These are phyloP conservation scores for Zasmidium angulare DNA, from an alignment of 2,329 filamentous ascomycete genomes.

Conservation along the genomic window DNA sequence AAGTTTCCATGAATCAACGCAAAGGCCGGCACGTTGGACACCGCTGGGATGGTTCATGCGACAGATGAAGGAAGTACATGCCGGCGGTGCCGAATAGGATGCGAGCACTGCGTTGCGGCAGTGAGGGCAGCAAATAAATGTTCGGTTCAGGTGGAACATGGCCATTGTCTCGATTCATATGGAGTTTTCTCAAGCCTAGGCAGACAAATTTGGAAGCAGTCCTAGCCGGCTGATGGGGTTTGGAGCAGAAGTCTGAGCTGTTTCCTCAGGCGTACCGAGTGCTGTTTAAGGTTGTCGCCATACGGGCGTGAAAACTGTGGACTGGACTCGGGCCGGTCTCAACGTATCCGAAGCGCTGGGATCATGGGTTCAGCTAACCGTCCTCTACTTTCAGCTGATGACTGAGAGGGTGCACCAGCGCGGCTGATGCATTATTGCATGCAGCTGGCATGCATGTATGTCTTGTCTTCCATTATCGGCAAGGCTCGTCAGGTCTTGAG, in stretches of 20 bases:
- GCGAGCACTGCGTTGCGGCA: background rate
- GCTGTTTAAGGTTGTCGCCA: background rate
- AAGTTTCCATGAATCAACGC: background rate
- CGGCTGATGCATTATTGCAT: background rate
- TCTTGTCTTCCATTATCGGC: background rate
- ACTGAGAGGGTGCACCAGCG: too few species aligned
- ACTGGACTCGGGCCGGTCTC: background rate
- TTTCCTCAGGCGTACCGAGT: background rate
- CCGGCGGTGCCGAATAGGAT: background rate
- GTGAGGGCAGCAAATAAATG: background rate
- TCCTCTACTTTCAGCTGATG: background rate
- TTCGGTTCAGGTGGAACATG: background rate
- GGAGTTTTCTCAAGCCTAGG: background rate
- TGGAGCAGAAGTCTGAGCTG: background rate
- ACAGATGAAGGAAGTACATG: background rate
- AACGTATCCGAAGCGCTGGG: background rate
- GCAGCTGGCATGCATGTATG: background rate
- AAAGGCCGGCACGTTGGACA: background rate
- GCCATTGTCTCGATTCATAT: background rate
- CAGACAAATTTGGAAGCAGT: background rate
- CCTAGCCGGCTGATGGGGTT: background rate
- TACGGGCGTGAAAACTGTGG: background rate
- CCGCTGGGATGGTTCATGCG: background rate
- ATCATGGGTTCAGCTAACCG: background rate
- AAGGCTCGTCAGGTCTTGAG: background rate